Conservation (phyloP, 768 basidiomycete species). For the Rhizopogon vesiculosus region DNA sequence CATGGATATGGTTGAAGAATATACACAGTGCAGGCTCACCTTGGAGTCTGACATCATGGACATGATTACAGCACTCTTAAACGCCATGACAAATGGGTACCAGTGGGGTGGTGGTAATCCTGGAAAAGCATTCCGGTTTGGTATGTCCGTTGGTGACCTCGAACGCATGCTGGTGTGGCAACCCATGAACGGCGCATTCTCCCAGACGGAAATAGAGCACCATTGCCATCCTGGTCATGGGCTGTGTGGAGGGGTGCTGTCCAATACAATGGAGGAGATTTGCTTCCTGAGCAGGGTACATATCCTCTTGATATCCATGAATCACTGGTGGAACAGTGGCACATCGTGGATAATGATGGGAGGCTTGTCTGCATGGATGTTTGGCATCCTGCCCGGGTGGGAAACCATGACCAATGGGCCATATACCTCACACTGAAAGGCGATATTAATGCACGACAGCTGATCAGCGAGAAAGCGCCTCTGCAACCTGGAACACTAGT, state of each 20-base stretch:
- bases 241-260: conserved; percentile 17
- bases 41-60: background rate
- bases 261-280: background rate
- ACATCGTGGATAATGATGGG: conserved; percentile 10
- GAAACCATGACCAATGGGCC: no score
- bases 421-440: conserved; percentile 1
- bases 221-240: conserved; percentile 23
- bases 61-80: background rate
- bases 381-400: background rate
- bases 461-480: background rate
- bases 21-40: background rate
- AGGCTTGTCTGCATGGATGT: conserved; percentile 12
- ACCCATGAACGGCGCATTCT: conserved; percentile 9
- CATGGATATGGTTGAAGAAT: background rate
- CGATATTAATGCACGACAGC: background rate
- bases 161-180: conserved; percentile 19
- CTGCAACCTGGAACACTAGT: conserved; percentile 14
- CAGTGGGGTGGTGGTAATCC: background rate
- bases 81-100: background rate
- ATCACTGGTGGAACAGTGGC: conserved; percentile 15
- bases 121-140: background rate
- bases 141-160: conserved; percentile 2
- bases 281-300: background rate
- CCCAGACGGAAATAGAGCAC: background rate
- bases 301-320: background rate